Conservation (phyloP, 108 stramenopile genomes). For the Seminavis robusta region DNA sequence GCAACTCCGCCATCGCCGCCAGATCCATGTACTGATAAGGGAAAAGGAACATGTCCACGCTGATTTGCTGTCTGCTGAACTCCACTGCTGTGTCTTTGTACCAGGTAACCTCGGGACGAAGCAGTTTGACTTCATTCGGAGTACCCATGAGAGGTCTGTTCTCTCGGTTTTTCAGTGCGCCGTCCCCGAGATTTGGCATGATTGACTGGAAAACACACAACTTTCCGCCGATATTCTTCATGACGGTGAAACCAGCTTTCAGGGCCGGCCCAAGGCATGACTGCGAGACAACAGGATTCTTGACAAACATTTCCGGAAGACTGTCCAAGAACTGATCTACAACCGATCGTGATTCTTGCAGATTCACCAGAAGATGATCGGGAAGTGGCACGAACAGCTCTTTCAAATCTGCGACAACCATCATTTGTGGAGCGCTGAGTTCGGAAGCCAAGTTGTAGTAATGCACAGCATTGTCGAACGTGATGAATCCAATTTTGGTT, state of each 20-base stretch:
- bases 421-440: slow-evolving; percentile 87
- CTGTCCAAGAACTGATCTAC: slow-evolving; percentile 91
- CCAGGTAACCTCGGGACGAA: slow-evolving; percentile 78
- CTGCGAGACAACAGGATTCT: slow-evolving; percentile 44
- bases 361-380: slow-evolving; percentile 95
- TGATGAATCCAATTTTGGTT: slow-evolving; percentile 93
- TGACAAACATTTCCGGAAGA: slow-evolving; percentile 90
- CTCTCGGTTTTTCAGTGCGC: slow-evolving; percentile 84
- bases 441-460: slow-evolving; percentile 91
- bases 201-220: slow-evolving; percentile 90
- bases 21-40: slow-evolving; percentile 91
- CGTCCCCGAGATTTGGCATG: slow-evolving; percentile 92
- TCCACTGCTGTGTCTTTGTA: slow-evolving; percentile 96
- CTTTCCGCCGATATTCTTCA: slow-evolving; percentile 96
- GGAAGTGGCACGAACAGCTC: slow-evolving; percentile 95
- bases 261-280: slow-evolving; percentile 91
- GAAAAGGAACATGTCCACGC: slow-evolving; percentile 94
- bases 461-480: slow-evolving; percentile 93
- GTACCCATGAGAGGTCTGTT: slow-evolving; percentile 92
- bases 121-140: slow-evolving; percentile 85
- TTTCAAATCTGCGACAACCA: slow-evolving; percentile 91
- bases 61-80: slow-evolving; percentile 93
- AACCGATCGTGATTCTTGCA: slow-evolving; percentile 80
- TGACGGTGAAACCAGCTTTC: slow-evolving; percentile 93
- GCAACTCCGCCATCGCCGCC: slow-evolving; percentile 81